These are phyloP conservation scores for Pseudogymnoascus sp. DNA, from an alignment of 2,329 filamentous ascomycete genomes.

Conservation along the genomic window DNA sequence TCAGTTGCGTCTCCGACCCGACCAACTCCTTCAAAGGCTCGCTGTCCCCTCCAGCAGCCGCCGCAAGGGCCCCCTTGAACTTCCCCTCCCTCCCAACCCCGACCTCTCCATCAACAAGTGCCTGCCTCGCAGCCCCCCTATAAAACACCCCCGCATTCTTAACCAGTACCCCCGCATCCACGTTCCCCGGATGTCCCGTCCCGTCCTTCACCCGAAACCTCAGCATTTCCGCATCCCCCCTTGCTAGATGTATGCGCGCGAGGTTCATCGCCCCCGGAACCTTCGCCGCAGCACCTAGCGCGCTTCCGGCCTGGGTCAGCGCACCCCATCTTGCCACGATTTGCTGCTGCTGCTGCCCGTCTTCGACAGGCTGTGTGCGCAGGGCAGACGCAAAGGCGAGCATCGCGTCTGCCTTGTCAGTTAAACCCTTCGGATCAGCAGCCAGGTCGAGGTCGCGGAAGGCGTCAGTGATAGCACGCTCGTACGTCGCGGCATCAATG, in stretches of 20 bases:
- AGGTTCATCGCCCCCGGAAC: constrained; percentile 40
- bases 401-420: constrained; percentile 48
- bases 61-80: constrained; percentile 39
- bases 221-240: constrained; percentile 47
- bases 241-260: constrained; percentile 42
- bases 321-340: constrained; percentile 41
- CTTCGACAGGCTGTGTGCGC: constrained; percentile 22
- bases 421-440: constrained; percentile 38
- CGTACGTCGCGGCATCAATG: constrained; percentile 45
- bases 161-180: constrained; percentile 38
- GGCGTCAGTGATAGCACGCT: constrained; percentile 32
- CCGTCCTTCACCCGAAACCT: constrained; percentile 41
- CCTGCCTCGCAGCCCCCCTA: constrained; percentile 35
- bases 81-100: constrained; percentile 34
- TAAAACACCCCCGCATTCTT: constrained; percentile 51
- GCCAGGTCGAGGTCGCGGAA: constrained; percentile 34
- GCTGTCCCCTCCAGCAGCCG: constrained; percentile 34
- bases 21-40: constrained; percentile 32
- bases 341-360: constrained; percentile 22
- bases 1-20: constrained; percentile 27
- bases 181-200: constrained; percentile 34
- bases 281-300: constrained; percentile 42
- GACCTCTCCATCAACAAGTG: constrained; percentile 30
- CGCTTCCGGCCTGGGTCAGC: constrained; percentile 40
- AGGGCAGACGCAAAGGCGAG: constrained; percentile 39